Conservation (phyloP, 2,329 filamentous ascomycete genomes). For the Didymella arachidicola region DNA sequence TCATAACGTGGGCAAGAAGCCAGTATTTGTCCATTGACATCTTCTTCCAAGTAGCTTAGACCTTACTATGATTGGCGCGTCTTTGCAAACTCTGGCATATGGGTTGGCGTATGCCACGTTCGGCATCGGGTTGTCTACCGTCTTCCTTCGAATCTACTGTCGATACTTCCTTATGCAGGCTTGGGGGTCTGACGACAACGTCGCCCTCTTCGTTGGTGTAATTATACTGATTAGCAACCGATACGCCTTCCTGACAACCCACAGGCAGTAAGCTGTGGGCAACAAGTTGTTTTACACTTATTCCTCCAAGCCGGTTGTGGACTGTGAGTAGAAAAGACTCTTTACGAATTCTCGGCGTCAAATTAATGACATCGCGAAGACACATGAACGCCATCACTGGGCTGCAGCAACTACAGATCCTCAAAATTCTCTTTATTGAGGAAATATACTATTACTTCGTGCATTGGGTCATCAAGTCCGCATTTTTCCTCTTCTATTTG, state of each 20-base stretch:
- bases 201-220: not conserved
- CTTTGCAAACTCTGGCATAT: not conserved
- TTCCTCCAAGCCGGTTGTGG: not conserved
- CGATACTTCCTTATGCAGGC: not conserved
- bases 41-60: not conserved
- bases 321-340: not conserved
- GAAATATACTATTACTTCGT: conserved; percentile 44
- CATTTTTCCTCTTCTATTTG: conserved; percentile 49
- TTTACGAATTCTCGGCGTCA: not conserved
- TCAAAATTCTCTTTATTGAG: conserved; percentile 33
- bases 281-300: not conserved
- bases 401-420: not conserved
- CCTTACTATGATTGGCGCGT: not conserved
- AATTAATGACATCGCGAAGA: not conserved
- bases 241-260: not conserved
- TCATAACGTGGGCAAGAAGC: not conserved
- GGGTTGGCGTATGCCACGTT: not conserved
- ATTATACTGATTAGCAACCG: not conserved
- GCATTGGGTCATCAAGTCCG: conserved; percentile 45
- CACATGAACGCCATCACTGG: not conserved
- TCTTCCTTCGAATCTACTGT: not conserved
- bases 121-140: not conserved
- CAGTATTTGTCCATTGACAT: not conserved
- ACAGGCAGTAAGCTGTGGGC: not conserved
- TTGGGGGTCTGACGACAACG: not conserved